Evolutionary conservation across 495 filamentous ascomycete genomes (phyloP).

Genomic region (Penicillium desertorum): DNA sequence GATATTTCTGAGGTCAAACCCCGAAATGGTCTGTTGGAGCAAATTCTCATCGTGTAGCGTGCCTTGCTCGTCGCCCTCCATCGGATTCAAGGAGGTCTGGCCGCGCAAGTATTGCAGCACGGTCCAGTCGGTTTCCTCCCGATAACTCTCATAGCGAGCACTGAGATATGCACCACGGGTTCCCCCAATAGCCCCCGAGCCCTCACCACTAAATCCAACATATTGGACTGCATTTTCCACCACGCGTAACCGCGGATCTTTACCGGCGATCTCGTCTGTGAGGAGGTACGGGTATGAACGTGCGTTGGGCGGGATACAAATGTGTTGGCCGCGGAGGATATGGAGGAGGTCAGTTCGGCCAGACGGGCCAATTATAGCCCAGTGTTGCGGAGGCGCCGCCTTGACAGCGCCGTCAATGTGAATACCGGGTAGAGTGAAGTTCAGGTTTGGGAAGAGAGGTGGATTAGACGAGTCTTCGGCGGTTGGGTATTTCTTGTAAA

Average conservation of each 20-base stretch:
- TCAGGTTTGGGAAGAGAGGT: slow-evolving; percentile 66
- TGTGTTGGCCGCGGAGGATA: slow-evolving; percentile 68
- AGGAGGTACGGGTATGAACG: slow-evolving; percentile 75
- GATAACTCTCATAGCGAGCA: slow-evolving; percentile 85
- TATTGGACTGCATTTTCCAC: slow-evolving; percentile 70
- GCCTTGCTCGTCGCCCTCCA: slow-evolving; percentile 52
- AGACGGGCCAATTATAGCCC: slow-evolving; percentile 71
- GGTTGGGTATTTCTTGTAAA: slow-evolving; percentile 75
- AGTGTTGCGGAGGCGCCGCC: slow-evolving; percentile 49
- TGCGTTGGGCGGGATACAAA: slow-evolving; percentile 69
- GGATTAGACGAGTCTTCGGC: slow-evolving; percentile 45
- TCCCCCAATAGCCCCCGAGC: slow-evolving; percentile 54
- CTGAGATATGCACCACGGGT: slow-evolving; percentile 76
- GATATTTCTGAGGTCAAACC: slow-evolving; percentile 64
- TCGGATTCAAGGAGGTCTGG: slow-evolving; percentile 72
- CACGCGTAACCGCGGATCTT: slow-evolving; percentile 54
- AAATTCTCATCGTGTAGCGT: slow-evolving; percentile 41
- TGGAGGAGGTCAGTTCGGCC: slow-evolving; percentile 77
- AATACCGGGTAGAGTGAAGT: slow-evolving; percentile 61
- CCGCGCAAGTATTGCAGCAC: slow-evolving; percentile 75
- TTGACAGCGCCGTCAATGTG: slow-evolving; percentile 14
- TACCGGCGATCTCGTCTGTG: slow-evolving; percentile 56
- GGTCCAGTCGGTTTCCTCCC: slow-evolving; percentile 85
- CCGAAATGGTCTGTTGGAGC: slow-evolving; percentile 59
- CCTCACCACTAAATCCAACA: slow-evolving; percentile 72